Evolutionary conservation across 2,329 filamentous ascomycete species (phyloP), one percentile per base, ranked within the genome.

Genomic region (Elsinoe fawcettii): DNA sequence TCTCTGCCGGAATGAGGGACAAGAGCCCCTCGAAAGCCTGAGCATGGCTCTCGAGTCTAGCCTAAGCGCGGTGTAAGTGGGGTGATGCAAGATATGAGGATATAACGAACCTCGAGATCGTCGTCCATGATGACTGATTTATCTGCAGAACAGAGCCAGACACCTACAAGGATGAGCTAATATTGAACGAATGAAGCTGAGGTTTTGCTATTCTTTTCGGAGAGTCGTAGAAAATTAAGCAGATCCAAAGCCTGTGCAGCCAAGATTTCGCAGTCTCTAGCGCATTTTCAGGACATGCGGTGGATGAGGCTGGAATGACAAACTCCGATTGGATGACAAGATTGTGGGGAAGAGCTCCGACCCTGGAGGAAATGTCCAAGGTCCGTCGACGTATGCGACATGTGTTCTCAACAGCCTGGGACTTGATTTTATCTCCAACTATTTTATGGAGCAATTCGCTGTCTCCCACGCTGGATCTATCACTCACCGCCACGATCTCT

Each of bases 1-100:
- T 84, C 73, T 93, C 91, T 60, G 90, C 89, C 39, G 91, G 90
- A 59, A 95, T 95, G 62, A 96, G 77, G 58, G 89, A 92, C 70
- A 96, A 77, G 54, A 96, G 77, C 46, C 89, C 89, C 73, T 95
- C 87, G 67, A 96, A 95, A 63, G 89, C 87, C 73, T 88, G 82
- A 62, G 88, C 79, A 67, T 80, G 77, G 66, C 73, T 74, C 61
- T 75, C 75, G 61, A 82, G 71, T 64, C 79, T 77, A 65, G 77
- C 77, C 78, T 81, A 63, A 16, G n/a, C 34, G 16, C 36, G 32
- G 27, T 25, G 37, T 55, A 22, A 58, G 57, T 51, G 37, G 55
- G 61, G 53, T 57, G 58, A 55, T 3, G 58, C 62, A 59, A 56
- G 56, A 46, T 66, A 65, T 47, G 49, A 25, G 44, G 7, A 18